Evolutionary conservation across 179 eudicot genomes (phyloP), one percentile per base, ranked within the genome.

Genomic region (Silene coronaria): DNA sequence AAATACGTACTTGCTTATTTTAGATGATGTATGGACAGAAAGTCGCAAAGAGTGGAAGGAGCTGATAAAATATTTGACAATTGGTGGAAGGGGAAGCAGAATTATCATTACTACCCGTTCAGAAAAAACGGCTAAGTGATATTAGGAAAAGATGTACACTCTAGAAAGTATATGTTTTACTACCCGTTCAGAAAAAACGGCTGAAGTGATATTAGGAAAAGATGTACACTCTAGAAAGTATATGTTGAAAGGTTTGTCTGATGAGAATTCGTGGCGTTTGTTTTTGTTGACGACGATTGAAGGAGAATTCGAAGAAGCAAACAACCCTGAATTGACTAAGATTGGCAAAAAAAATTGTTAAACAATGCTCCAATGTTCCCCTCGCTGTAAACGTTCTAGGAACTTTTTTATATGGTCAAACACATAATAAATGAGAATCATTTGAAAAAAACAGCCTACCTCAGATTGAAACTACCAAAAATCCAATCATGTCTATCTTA

Each of bases 1-100:
- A 11, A 77, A 78, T 17, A 71, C 46, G 21, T 80, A 63, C 72
- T 71, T 83, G 32, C 81, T 80, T 65, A 76, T 80, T 11, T 51
- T 83, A 48, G 86, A 83, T 67, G 86, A 83, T 67, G 58, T 80
- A 11, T 80, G 81, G 86, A 72, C 75, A n/a, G 81, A 74, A 48
- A 45, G 71, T 75, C 75, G 13, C 2, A 21, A 38, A 13, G 45
- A 75, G 6, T 83, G 84, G 86, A 13, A 22, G 6, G 46, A 70
- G 13, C 23, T 83, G 42, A 61, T 13, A 71, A 22, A 16, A 26
- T 67, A 75, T 3, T 61, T 80, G 48, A 67, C 48, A 38, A 19
- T 67, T n/a, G 71, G 71, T 3, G 53, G 6, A 7, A 10, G 4
- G 12, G 71, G 48, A 9, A 67, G 71, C 16, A 67, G 71, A n/a